Percentiles rank a stretch among this genome's conserved stretches.
These are phyloP conservation scores for Picea abies DNA, from an alignment of 83 land plant genomes.

Conservation along the genomic window DNA sequence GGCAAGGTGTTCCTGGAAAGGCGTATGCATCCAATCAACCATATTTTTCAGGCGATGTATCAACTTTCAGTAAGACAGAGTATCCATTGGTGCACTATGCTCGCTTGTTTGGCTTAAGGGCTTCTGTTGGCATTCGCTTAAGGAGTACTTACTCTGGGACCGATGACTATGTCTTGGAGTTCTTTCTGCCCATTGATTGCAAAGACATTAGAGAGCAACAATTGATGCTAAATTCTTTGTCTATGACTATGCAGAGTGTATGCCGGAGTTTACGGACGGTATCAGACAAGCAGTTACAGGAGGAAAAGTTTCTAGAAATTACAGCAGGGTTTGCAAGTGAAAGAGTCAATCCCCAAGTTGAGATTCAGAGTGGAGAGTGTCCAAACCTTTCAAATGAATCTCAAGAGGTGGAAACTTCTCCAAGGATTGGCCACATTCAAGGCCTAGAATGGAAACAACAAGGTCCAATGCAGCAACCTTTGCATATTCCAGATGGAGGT, in stretches of 20 bases:
- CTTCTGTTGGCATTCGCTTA: slow-evolving; percentile 80
- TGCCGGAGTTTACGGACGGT: slow-evolving; percentile 60
- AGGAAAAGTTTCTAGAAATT: slow-evolving; percentile 23
- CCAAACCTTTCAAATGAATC: background rate
- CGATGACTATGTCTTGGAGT: slow-evolving; percentile 75
- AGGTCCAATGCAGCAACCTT: background rate
- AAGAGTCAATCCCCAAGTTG: background rate
- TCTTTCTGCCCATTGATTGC: slow-evolving; percentile 70
- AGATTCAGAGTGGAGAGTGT: background rate
- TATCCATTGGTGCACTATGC: slow-evolving; percentile 89
- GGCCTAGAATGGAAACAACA: slow-evolving; percentile 2
- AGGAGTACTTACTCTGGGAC: slow-evolving; percentile 47
- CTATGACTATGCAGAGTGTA: slow-evolving; percentile 48
- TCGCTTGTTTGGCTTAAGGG: slow-evolving; percentile 52
- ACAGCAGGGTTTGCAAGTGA: background rate
- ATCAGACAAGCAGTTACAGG: slow-evolving; percentile 51
- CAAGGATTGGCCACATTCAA: background rate
- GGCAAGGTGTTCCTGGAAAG: slow-evolving; percentile 71
- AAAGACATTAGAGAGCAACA: slow-evolving; percentile 50
- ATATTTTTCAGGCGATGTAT: slow-evolving; percentile 60
- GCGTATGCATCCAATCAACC: slow-evolving; percentile 76
- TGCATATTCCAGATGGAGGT: background rate
- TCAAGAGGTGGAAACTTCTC: background rate
- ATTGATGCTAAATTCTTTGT: slow-evolving; percentile 58
- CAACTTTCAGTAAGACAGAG: slow-evolving; percentile 49